phyloP scores from a whole-genome alignment of 257 asterid species.

The Leptodermis oblonga region DNA sequence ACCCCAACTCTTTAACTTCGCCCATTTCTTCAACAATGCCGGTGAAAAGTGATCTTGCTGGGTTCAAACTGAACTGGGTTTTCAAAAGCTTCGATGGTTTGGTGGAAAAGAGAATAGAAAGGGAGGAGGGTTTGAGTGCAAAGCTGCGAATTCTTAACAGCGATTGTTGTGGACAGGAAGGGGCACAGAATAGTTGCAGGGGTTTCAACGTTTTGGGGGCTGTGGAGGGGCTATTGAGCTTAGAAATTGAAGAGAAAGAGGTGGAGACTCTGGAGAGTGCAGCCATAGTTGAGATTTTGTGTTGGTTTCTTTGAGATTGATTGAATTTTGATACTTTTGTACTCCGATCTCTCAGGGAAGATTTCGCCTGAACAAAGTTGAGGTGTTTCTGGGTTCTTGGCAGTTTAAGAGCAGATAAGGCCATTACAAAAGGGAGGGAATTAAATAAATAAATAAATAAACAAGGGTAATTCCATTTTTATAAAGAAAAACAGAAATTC shows the following conservation, averaged over 20 bases:
- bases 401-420: too few relatives aligned
- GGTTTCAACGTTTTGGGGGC: constrained; percentile 11
- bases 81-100: constrained; percentile 32
- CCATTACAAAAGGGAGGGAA: too few relatives aligned
- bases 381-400: too few relatives aligned
- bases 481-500: too few relatives aligned
- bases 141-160: constrained; percentile 19
- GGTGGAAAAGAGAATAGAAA: constrained; percentile 32
- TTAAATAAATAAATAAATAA: too few relatives aligned
- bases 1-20: constrained; percentile 54
- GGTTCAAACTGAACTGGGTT: constrained; percentile 16
- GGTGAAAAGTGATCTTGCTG: constrained; percentile 67
- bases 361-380: too few relatives aligned
- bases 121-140: constrained; percentile 36
- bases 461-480: too few relatives aligned
- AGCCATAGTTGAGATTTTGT: constrained; percentile 16
- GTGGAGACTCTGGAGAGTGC: constrained; percentile 16
- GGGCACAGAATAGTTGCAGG: constrained; percentile 14
- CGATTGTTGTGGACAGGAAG: constrained; percentile 14
- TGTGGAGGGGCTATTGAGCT: constrained; percentile 13
- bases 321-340: too few relatives aligned
- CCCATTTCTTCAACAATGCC: constrained; percentile 93
- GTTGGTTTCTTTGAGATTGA: too few relatives aligned
- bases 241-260: constrained; percentile 12
- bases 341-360: too few relatives aligned